phyloP scores from a whole-genome alignment of 331 rosid genomes.

The Pyrus hybrid region DNA sequence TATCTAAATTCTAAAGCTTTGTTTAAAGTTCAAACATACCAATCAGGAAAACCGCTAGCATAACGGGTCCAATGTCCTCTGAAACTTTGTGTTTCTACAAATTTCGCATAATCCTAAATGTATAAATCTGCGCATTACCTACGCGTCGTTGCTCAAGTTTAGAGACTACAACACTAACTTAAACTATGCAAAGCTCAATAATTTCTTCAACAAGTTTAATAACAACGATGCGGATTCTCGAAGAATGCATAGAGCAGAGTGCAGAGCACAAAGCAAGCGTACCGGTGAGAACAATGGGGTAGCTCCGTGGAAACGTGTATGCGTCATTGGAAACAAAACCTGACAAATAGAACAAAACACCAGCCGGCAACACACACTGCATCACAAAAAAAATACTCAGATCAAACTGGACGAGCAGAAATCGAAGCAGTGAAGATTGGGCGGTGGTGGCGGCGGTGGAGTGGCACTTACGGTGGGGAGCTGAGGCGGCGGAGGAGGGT shows the following conservation, averaged over 20 bases:
- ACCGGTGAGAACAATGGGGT: slow-evolving; percentile 96
- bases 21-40: not conserved
- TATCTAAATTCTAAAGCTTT: not conserved
- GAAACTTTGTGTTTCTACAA: not conserved
- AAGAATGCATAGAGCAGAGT: not conserved
- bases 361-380: slow-evolving; percentile 98
- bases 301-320: slow-evolving; percentile 73
- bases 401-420: not conserved
- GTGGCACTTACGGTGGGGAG: slow-evolving; percentile 67
- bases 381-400: not conserved
- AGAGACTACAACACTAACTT: not conserved
- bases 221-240: not conserved
- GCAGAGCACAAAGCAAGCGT: not conserved
- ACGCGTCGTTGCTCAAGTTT: not conserved
- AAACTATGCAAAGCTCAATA: not conserved
- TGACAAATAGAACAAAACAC: slow-evolving; percentile 60
- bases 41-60: not conserved
- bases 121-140: not conserved
- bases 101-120: not conserved
- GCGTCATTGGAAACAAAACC: slow-evolving; percentile 63
- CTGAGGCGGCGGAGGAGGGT: slow-evolving; percentile 97
- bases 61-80: not conserved
- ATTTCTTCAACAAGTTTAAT: not conserved
- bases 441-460: not conserved
- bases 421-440: not conserved